Evolutionary conservation across 2,329 filamentous ascomycete genomes (phyloP).

Genomic region (Fusarium udum): DNA sequence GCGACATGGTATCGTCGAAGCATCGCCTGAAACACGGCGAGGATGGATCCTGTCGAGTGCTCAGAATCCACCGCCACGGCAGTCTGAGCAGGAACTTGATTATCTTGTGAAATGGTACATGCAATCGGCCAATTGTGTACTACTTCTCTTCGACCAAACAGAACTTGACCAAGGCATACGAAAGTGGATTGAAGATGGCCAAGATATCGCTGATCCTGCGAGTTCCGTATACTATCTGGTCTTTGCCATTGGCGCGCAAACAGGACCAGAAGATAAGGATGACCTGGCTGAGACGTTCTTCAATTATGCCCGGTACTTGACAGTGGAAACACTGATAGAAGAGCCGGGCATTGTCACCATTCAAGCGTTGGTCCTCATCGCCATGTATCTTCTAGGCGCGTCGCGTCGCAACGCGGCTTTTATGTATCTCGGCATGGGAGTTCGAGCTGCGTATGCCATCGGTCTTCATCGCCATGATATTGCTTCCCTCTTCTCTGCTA

Average conservation of each 20-base stretch:
- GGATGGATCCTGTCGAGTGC: conserved; percentile 43
- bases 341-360: conserved; percentile 49
- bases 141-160: conserved; percentile 47
- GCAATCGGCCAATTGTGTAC: conserved; percentile 40
- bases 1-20: conserved; percentile 47
- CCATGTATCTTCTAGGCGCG: conserved; percentile 49
- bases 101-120: conserved; percentile 47
- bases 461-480: conserved; percentile 47
- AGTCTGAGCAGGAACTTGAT: conserved; percentile 36
- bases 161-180: conserved; percentile 41
- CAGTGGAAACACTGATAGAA: conserved; percentile 47
- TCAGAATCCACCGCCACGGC: conserved; percentile 39
- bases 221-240: conserved; percentile 44
- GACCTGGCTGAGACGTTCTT: conserved; percentile 47
- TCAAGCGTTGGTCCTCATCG: conserved; percentile 48
- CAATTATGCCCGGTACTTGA: conserved; percentile 48
- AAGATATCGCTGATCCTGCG: conserved; percentile 24
- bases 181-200: conserved; percentile 43
- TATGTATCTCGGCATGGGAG: conserved; percentile 51
- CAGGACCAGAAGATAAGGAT: conserved; percentile 47
- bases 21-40: conserved; percentile 42
- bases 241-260: conserved; percentile 48
- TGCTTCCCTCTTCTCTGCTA: conserved; percentile 39
- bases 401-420: conserved; percentile 51
- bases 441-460: conserved; percentile 49